phyloP scores from a whole-genome alignment of 495 filamentous ascomycete species.

The Sordaria brevicollis region DNA sequence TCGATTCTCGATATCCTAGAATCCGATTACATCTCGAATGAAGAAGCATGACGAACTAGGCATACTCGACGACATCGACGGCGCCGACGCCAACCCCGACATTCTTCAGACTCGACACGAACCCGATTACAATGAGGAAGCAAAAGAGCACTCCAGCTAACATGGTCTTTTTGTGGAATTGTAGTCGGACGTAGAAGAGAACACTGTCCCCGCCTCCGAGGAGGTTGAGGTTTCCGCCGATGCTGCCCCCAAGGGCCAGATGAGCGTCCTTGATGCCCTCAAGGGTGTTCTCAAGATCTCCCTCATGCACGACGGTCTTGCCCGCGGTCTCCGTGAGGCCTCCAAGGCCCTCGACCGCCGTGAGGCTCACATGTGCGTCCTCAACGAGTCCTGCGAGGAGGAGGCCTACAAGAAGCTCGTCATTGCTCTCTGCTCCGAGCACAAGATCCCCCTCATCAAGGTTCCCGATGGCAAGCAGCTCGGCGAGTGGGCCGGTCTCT shows the following conservation, averaged over 20 bases:
- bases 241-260: slow-evolving; percentile 72
- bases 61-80: background rate
- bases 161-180: slow-evolving; percentile 3
- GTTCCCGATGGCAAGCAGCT: slow-evolving; percentile 98
- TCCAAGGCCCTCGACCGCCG: slow-evolving; percentile 95
- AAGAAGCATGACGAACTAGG: background rate
- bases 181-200: slow-evolving; percentile 67
- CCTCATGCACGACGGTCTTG: slow-evolving; percentile 98
- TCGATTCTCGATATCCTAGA: background rate
- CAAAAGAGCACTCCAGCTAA: slow-evolving; percentile 12
- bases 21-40: background rate
- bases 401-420: slow-evolving; percentile 99
- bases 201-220: slow-evolving; percentile 64
- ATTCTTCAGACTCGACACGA: background rate
- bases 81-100: background rate
- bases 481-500: slow-evolving; percentile 98
- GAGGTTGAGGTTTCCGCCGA: slow-evolving; percentile 90
- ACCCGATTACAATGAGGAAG: background rate
- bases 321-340: slow-evolving; percentile 94
- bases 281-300: slow-evolving; percentile 97
- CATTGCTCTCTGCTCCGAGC: slow-evolving; percentile 92
- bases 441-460: slow-evolving; percentile 99
- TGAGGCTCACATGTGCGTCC: slow-evolving; percentile 98
- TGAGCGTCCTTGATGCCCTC: slow-evolving; percentile 94
- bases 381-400: slow-evolving; percentile 98